Evolutionary conservation across 2,329 filamentous ascomycete genomes (phyloP).

Genomic region (Fusarium sp.): DNA sequence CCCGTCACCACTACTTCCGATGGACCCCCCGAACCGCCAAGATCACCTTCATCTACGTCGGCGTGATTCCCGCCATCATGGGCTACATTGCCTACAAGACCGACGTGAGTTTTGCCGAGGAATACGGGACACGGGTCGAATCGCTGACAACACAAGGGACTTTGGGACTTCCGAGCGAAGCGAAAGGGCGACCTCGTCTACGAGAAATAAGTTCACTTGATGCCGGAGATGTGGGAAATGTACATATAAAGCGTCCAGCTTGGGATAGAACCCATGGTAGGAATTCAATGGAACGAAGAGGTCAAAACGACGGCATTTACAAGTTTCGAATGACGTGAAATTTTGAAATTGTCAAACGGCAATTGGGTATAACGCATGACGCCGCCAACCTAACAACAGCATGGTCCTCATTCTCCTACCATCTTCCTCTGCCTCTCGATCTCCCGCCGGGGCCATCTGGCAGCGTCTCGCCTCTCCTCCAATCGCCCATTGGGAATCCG

Average conservation of each 20-base stretch:
- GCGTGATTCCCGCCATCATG: slow-evolving; percentile 77
- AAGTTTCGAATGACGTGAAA: slow-evolving; percentile 17
- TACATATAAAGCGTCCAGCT: slow-evolving; percentile 55
- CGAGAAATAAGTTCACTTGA: slow-evolving; percentile 72
- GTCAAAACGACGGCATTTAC: slow-evolving; percentile 14
- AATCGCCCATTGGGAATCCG: slow-evolving; percentile 67
- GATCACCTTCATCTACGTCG: slow-evolving; percentile 82
- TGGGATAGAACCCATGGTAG: slow-evolving; percentile 45
- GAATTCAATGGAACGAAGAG: slow-evolving; percentile 34
- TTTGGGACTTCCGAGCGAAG: slow-evolving; percentile 88
- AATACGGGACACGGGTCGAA: not conserved
- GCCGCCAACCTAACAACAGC: slow-evolving; percentile 5
- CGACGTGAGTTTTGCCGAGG: slow-evolving; percentile 75
- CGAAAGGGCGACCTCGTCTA: slow-evolving; percentile 84
- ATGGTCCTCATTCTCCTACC: slow-evolving; percentile 36
- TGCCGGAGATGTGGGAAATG: slow-evolving; percentile 44
- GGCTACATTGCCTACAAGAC: slow-evolving; percentile 81
- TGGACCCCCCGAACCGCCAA: slow-evolving; percentile 88
- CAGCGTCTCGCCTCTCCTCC: slow-evolving; percentile 73
- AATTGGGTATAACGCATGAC: slow-evolving; percentile 47
- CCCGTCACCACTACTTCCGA: slow-evolving; percentile 94
- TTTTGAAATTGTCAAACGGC: not conserved
- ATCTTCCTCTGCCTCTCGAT: slow-evolving; percentile 45
- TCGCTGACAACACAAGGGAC: slow-evolving; percentile 71
- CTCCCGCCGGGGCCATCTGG: slow-evolving; percentile 62